These are phyloP conservation scores for Macadamia integrifolia DNA, from an alignment of 164 flowering plant species.

Conservation along the genomic window DNA sequence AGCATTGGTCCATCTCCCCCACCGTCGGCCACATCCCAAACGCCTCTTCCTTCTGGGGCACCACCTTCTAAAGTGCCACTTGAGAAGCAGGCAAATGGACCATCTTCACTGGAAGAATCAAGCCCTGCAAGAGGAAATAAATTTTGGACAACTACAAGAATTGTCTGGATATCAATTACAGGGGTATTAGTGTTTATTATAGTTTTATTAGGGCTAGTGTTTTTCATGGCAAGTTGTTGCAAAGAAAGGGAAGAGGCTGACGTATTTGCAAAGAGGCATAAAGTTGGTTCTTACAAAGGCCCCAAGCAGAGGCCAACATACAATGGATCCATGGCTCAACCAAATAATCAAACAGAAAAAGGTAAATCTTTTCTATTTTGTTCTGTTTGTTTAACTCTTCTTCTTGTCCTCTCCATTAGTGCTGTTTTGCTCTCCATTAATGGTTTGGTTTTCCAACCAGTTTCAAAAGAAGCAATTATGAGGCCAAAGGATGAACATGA, in stretches of 20 bases:
- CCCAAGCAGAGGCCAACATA: slow-evolving; percentile 20
- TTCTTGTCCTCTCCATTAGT: background rate
- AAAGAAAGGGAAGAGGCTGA: slow-evolving; percentile 21
- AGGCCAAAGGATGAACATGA: slow-evolving; percentile 6
- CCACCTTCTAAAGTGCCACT: slow-evolving; percentile 35
- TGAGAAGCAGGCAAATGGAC: slow-evolving; percentile 23
- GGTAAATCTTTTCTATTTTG: slow-evolving; percentile 12
- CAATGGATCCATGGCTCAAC: slow-evolving; percentile 19
- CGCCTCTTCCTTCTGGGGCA: slow-evolving; percentile 21
- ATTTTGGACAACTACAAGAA: slow-evolving; percentile 23
- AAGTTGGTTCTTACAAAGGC: slow-evolving; percentile 13
- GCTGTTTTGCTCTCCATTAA: background rate
- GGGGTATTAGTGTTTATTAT: slow-evolving; percentile 28
- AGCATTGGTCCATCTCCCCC: slow-evolving; percentile 29
- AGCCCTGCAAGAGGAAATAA: slow-evolving; percentile 14
- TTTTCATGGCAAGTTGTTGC: slow-evolving; percentile 32
- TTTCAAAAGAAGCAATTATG: slow-evolving; percentile 5
- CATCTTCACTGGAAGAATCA: slow-evolving; percentile 23
- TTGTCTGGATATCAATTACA: slow-evolving; percentile 31
- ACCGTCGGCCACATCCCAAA: slow-evolving; percentile 8
- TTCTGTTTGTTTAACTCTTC: slow-evolving; percentile 1
- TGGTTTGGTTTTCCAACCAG: slow-evolving; percentile 6
- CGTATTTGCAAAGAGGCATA: slow-evolving; percentile 20
- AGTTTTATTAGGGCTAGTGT: slow-evolving; percentile 29
- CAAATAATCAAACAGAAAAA: slow-evolving; percentile 23